Conservation (phyloP, 129 eudicot genomes). For the Centella asiatica region DNA sequence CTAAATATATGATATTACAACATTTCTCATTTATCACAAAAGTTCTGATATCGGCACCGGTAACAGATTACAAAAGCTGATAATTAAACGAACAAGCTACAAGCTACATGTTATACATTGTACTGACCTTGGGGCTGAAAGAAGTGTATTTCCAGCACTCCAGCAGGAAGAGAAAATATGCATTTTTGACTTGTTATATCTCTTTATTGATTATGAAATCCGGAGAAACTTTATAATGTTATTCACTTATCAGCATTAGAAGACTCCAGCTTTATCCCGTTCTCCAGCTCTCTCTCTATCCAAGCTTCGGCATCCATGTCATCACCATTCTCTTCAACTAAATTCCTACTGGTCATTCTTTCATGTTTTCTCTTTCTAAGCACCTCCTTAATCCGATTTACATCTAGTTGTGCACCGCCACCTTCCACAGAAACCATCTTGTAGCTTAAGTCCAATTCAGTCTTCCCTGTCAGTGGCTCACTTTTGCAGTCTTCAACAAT, state of each 20-base stretch:
- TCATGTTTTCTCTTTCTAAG: slow-evolving; percentile 34
- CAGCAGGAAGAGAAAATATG: no score
- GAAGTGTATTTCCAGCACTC: no score
- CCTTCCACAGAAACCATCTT: slow-evolving; percentile 29
- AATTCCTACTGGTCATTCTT: slow-evolving; percentile 19
- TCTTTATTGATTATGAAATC: no score
- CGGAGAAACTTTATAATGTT: slow-evolving; percentile 18
- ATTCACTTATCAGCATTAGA: slow-evolving; percentile 24
- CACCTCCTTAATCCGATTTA: slow-evolving; percentile 43
- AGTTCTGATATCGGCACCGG: no score
- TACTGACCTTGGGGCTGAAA: no score
- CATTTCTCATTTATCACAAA: no score
- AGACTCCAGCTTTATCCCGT: slow-evolving; percentile 37
- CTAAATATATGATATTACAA: no score
- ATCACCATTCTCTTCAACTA: slow-evolving; percentile 14
- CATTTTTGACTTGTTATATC: no score
- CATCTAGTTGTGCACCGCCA: slow-evolving; percentile 30
- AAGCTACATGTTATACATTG: no score
- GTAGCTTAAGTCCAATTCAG: slow-evolving; percentile 26
- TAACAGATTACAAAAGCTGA: no score
- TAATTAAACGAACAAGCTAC: no score
- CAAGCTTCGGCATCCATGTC: slow-evolving; percentile 39
- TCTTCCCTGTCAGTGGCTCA: slow-evolving; percentile 28
- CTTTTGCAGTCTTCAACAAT: slow-evolving; percentile 46
- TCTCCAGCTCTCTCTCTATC: slow-evolving; percentile 62